Evolutionary conservation across 164 flowering plant species (phyloP).

Genomic region (Berberis vulgaris): DNA sequence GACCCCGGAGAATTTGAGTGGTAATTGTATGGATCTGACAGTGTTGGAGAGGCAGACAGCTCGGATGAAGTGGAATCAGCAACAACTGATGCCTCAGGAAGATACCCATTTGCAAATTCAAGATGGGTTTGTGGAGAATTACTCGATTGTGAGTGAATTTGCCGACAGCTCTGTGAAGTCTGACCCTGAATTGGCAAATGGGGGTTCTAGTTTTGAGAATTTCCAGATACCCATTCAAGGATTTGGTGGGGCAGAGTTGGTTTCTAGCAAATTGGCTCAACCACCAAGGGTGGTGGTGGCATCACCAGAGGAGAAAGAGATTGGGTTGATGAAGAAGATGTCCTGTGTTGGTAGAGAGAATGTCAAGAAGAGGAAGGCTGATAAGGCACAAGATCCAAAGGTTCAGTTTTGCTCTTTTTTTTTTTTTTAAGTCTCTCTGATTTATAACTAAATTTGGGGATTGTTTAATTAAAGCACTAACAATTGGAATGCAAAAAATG

Average conservation of each 20-base stretch:
- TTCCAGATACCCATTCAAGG: slow-evolving; percentile 1
- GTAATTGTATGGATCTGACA: slow-evolving; percentile 32
- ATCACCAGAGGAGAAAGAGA: slow-evolving; percentile 18
- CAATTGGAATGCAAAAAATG: background rate
- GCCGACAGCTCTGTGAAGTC: slow-evolving; percentile 23
- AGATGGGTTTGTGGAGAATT: slow-evolving; percentile 3
- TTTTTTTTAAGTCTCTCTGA: no score
- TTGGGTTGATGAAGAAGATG: slow-evolving; percentile 1
- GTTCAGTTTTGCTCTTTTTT: slow-evolving; percentile 12
- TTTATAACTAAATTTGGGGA: background rate
- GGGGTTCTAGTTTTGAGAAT: slow-evolving; percentile 33
- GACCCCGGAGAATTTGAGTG: slow-evolving; percentile 34
- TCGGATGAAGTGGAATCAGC: slow-evolving; percentile 43
- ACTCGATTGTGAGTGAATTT: slow-evolving; percentile 10
- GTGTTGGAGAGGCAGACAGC: slow-evolving; percentile 56
- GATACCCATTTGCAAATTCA: slow-evolving; percentile 16
- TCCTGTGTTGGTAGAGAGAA: slow-evolving; percentile 21
- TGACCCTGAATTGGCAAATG: slow-evolving; percentile 37
- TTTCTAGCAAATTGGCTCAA: no score
- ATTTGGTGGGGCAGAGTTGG: background rate
- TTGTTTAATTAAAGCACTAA: background rate
- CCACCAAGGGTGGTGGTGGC: slow-evolving; percentile 7
- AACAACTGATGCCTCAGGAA: slow-evolving; percentile 13
- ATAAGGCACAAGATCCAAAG: slow-evolving; percentile 30
- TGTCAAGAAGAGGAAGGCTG: slow-evolving; percentile 60